Evolutionary conservation across 106 monocot genomes (phyloP), one percentile per base, ranked within the genome.

Genomic region (Acorus calamus): DNA sequence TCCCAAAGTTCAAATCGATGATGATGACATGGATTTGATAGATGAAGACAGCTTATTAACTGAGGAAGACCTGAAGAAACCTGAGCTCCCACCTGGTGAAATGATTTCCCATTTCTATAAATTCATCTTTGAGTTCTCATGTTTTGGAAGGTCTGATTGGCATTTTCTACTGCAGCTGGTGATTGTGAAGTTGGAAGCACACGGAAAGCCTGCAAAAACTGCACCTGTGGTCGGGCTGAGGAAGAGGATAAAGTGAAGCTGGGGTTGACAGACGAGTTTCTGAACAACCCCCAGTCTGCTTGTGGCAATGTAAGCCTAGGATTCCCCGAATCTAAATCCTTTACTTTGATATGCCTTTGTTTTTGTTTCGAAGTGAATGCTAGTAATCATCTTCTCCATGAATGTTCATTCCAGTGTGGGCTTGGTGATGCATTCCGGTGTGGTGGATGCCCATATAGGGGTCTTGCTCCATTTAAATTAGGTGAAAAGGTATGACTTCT

Each of bases 391-490:
- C 0, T 44, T 52, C 8, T 28, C 28, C 28, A 28, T 28, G 28
- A 28, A 28, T 28, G 28, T 28, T 28, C 28, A 1, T 64, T 83
- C 66, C 71, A 94, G 89, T 94, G 94, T 77, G 90, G 87, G 41
- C 84, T 96, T 57, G 94, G 94, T 8, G 87, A 96, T 81, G 94
- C 94, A 28, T 96, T 96, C 62, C 60, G 94, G 10, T 91, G 94
- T 14, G 56, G 80, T 53, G 74, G 73, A 9, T 91, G 94, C 67
- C 94, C 90, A 55, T 96, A 90, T 71, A 87, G 72, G 70, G 96
- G 96, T 55, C 80, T 96, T 14, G 85, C 92, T 64, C 75, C 88
- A 42, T 92, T 92, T 73, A 88, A 88, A 62, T 55, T 74, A 28
- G 92, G 92, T 9, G 87, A 92, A 59, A 92, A 92, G 84, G 92